Base-by-base conservation (phyloP, 345 rosid species). In the Populus deltoides region DNA sequence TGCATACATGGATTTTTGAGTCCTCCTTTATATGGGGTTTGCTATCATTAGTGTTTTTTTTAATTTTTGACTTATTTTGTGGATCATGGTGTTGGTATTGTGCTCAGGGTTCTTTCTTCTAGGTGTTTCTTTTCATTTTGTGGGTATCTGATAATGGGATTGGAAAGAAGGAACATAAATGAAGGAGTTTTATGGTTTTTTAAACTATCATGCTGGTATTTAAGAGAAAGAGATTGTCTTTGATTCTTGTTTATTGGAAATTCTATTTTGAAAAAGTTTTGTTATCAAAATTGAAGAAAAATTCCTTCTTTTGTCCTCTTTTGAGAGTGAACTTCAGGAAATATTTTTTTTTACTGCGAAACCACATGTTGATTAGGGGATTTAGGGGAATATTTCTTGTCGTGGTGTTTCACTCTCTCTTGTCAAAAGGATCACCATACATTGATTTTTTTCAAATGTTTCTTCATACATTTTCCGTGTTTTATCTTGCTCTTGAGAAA, bases 1-100 rank as follows among this genome's bases (percentile, higher is more conserved):
- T 71, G 66, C 65, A 17, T 69, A 71, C 70, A 33, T 81, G 45
- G 76, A 3, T 1, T 53, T 77, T 81, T 5, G 18, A 38, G 29
- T 76, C 66, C 15, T 77, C 66, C 15, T 77, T 77, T 63, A 41
- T 66, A 25, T 27, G 24, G 11, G 74, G 31, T 75, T 33, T 72
- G 5, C 33, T 36, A 15, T 36, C 20, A 35, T 81, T 75, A 36
- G 55, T 71, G 65, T 41, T 66, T 83, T 41, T 17, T 41, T 17
- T 49, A 11, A n/a, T 24, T 4, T 68, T 79, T 68, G 73, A 36
- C 62, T 78, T 24, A 8, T 57, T 36, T 73, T 43, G 39, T 1
- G 63, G 71, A 20, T 61, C 38, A 45, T 31, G 49, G n/a, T 29
- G 9, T 22, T 35, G 33, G 47, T 17, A 6, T 43, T n/a, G 38